Conservation (phyloP, 192 early-diverging fungal genomes). For the Podila horticola region DNA sequence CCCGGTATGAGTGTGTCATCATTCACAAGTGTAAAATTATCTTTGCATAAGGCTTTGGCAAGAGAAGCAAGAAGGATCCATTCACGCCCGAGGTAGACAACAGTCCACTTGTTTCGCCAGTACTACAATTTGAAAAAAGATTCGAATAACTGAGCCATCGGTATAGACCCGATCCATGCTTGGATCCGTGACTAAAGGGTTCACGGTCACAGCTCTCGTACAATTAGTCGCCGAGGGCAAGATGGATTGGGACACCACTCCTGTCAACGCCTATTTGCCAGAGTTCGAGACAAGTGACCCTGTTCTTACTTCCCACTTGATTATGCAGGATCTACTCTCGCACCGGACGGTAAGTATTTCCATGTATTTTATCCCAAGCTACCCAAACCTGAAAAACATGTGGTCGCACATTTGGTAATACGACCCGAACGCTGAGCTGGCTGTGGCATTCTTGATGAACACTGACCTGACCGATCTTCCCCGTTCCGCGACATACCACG, state of each 20-base stretch:
- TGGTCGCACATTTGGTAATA: no score
- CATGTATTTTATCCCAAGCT: no score
- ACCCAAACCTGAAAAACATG: no score
- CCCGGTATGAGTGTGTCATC: neutral
- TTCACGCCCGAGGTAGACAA: conserved; percentile 2
- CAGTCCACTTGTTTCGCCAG: no score
- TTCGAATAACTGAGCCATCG: no score
- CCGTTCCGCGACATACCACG: no score
- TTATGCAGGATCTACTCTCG: conserved; percentile 16
- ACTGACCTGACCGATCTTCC: no score
- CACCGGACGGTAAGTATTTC: conserved; percentile 22
- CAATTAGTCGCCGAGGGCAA: conserved; percentile 31
- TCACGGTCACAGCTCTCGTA: conserved; percentile 16
- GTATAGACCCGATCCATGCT: neutral
- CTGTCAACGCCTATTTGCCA: conserved; percentile 14
- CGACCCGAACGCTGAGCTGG: no score
- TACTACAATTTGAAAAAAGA: no score
- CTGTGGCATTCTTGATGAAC: no score
- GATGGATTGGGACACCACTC: conserved; percentile 29
- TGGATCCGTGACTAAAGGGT: neutral
- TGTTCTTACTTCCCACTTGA: conserved; percentile 9
- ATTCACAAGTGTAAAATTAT: neutral
- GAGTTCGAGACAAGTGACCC: conserved; percentile 11
- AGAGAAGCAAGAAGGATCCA: neutral
- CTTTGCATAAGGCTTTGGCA: neutral